Base-by-base conservation (phyloP, 1,284 basidiomycete genomes). In the Peniophora sp. region DNA sequence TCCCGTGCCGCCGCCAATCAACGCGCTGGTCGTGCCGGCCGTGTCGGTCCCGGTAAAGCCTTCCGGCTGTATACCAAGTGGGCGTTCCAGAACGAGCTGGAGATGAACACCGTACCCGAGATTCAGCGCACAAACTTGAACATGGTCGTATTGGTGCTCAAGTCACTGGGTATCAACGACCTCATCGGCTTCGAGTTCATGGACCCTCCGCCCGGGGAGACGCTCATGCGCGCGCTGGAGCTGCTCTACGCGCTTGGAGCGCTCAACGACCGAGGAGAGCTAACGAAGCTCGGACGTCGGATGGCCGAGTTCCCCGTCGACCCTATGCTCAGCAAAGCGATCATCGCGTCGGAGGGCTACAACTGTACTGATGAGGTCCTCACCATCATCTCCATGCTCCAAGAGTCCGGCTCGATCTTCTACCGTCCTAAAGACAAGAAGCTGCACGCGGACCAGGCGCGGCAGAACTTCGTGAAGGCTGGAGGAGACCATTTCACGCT, bases 241-340 rank as follows among this genome's bases (percentile, higher is more conserved):
- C 69, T 97, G 55, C 71, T 99, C 1, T 99, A 99, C 67, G 96
- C 95, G 0, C 74, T 99, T 0, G 97, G 96, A 18, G 95, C 96
- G 0, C 74, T 99, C 57, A 98, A 99, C 65, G 95, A 99, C 66
- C 78, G 89, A 53, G 97, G 97, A 12, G 95, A 99, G 66, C 68
- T 99, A 56, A 99, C 97, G 11, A 94, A 97, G 64, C 78, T 99
- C 22, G 97, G 97, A 1, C 77, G 97, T 51, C 74, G 94, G 47
- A 99, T 99, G 97, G 96, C 96, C 3, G 97, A 99, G 66, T 99
- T 99, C 69, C 96, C 96, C 3, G 92, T 98, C 36, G 97, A 99
- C 62, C 97, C 97, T 2, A 97, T 97, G 88, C 72, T 99, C 59
- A 92, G 89, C 39, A 98, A 98, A 68, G 85, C 90, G 2, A 97